These are phyloP conservation scores for Pascua sp. DNA, from an alignment of 1,284 basidiomycete genomes.

Conservation along the genomic window DNA sequence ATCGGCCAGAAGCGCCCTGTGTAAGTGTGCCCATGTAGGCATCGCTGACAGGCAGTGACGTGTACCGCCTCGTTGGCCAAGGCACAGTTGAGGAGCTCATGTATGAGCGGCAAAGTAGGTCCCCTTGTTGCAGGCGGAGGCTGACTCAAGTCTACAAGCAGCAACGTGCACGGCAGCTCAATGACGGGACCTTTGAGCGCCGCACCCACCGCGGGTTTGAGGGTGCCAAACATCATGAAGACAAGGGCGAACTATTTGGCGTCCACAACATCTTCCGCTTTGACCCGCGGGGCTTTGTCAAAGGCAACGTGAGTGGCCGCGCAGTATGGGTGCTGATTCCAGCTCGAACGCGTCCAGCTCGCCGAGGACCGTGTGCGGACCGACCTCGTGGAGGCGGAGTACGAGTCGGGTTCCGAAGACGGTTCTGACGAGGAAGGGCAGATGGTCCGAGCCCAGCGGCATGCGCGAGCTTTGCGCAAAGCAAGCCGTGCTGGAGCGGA, in stretches of 20 bases:
- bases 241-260: slow-evolving; percentile 46
- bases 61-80: slow-evolving; percentile 54
- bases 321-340: background rate
- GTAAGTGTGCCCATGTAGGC: slow-evolving; percentile 17
- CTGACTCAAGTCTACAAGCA: slow-evolving; percentile 42
- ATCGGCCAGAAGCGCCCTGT: slow-evolving; percentile 57
- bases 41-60: slow-evolving; percentile 35
- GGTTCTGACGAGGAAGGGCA: background rate
- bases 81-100: slow-evolving; percentile 54
- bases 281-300: slow-evolving; percentile 38
- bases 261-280: slow-evolving; percentile 47
- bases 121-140: rapidly evolving
- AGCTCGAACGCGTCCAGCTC: slow-evolving; percentile 35
- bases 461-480: background rate
- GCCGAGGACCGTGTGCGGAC: slow-evolving; percentile 33
- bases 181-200: slow-evolving; percentile 44
- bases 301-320: slow-evolving; percentile 25
- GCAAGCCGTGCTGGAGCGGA: background rate
- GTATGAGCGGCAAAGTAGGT: slow-evolving; percentile 50
- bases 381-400: slow-evolving; percentile 31
- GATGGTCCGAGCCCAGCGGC: background rate
- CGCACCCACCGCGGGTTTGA: slow-evolving; percentile 43
- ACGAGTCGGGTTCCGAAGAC: slow-evolving; percentile 23
- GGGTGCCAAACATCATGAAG: slow-evolving; percentile 23
- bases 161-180: slow-evolving; percentile 39